Conservation (phyloP, 2,329 filamentous ascomycete species). For the Hysterium pulicare region DNA sequence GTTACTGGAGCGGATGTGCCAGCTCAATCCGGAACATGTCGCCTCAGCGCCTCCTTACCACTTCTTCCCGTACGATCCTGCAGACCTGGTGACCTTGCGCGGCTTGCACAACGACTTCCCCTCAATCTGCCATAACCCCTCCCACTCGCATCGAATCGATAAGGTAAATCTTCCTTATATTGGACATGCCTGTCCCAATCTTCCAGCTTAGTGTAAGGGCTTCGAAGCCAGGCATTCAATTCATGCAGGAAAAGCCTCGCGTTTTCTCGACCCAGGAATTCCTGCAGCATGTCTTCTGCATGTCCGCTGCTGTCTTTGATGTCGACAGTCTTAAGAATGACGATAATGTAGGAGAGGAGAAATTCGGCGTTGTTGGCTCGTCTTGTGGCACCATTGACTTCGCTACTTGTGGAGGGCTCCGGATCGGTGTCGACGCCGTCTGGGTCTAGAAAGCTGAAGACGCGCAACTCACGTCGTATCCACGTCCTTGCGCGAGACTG, state of each 20-base stretch:
- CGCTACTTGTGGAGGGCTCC: constrained; percentile 6
- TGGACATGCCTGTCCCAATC: constrained; percentile 81
- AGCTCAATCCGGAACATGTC: constrained; percentile 7
- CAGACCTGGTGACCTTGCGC: constrained; percentile 2
- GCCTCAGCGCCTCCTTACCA: constrained; percentile 2
- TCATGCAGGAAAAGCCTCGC: constrained; percentile 80
- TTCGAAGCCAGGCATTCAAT: constrained; percentile 75
- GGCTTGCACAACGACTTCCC: background rate
- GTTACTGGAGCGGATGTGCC: too few relatives aligned
- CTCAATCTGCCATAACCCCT: constrained; percentile 1
- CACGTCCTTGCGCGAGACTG: constrained; percentile 75
- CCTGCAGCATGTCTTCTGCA: constrained; percentile 73
- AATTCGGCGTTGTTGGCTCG: constrained; percentile 74
- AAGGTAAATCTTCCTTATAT: constrained; percentile 48
- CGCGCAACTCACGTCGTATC: constrained; percentile 77
- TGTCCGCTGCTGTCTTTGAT: constrained; percentile 74
- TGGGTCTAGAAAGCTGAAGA: constrained; percentile 70
- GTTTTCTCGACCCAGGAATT: constrained; percentile 73
- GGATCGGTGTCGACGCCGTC: constrained; percentile 12
- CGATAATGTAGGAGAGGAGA: constrained; percentile 79
- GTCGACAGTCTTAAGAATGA: constrained; percentile 78
- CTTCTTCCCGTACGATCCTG: background rate
- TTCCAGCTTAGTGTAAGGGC: constrained; percentile 67
- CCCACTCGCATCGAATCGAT: constrained; percentile 9
- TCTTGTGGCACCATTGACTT: constrained; percentile 28